Percentiles rank a stretch among this genome's conserved stretches.
Conservation (phyloP, 768 basidiomycete species). For the Xerocomus potaroensis region DNA sequence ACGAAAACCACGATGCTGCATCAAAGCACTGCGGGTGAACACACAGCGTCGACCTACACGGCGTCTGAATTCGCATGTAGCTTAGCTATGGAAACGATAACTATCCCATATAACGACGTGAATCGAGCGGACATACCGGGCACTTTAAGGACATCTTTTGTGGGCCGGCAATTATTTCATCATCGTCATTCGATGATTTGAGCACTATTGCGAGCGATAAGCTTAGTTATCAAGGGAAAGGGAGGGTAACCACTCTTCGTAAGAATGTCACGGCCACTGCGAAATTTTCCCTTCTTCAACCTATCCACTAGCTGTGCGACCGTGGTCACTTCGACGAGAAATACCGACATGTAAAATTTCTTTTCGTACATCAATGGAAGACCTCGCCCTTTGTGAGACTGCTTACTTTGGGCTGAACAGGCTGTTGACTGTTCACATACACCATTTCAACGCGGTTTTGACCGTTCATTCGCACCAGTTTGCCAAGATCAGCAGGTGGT, state of each 20-base stretch:
- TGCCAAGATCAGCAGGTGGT: slow-evolving; percentile 74
- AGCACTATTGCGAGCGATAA: slow-evolving; percentile 44
- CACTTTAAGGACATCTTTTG: slow-evolving; percentile 91
- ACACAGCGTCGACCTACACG: slow-evolving; percentile 84
- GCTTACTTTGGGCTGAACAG: slow-evolving; percentile 65
- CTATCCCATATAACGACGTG: neutral
- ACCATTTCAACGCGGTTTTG: slow-evolving; percentile 80
- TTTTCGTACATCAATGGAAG: slow-evolving; percentile 49
- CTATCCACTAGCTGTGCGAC: slow-evolving; percentile 68
- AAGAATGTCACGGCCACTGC: slow-evolving; percentile 58
- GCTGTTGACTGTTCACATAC: slow-evolving; percentile 85
- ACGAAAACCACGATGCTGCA: slow-evolving; percentile 86
- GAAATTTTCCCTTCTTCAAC: slow-evolving; percentile 64
- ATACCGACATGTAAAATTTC: slow-evolving; percentile 85
- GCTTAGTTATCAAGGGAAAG: neutral
- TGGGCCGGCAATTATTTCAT: slow-evolving; percentile 87
- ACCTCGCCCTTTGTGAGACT: neutral
- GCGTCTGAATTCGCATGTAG: slow-evolving; percentile 77
- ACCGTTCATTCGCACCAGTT: slow-evolving; percentile 35
- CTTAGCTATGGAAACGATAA: slow-evolving; percentile 52
- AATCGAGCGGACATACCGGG: slow-evolving; percentile 56
- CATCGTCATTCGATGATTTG: slow-evolving; percentile 61
- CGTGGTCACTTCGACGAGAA: slow-evolving; percentile 75
- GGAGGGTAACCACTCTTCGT: slow-evolving; percentile 53
- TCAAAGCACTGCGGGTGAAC: slow-evolving; percentile 96